phyloP scores from a whole-genome alignment of 768 basidiomycete species.

The Kwoniella newhampshirensis region DNA sequence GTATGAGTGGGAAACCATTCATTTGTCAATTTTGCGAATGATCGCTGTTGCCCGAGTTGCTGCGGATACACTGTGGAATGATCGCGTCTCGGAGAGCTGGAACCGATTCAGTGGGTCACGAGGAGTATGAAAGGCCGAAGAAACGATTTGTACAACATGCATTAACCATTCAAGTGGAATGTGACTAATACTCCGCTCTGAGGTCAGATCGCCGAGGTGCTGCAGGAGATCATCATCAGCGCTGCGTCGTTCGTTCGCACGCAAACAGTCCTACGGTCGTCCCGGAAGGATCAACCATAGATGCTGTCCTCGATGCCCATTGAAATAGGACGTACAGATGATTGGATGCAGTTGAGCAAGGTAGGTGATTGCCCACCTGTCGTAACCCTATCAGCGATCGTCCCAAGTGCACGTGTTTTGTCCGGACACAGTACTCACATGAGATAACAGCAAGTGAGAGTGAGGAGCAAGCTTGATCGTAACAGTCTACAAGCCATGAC shows the following conservation, averaged over 20 bases:
- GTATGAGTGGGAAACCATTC: too few relatives aligned
- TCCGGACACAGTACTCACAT: conserved; percentile 60
- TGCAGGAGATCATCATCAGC: not conserved
- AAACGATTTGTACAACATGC: conserved; percentile 21
- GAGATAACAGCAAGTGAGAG: conserved; percentile 80
- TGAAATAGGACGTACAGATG: conserved; percentile 73
- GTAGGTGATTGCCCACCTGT: conserved; percentile 87
- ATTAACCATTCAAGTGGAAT: conserved; percentile 1
- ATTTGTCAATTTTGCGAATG: too few relatives aligned
- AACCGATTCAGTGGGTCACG: too few relatives aligned
- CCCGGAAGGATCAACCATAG: too few relatives aligned
- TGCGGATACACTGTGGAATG: too few relatives aligned
- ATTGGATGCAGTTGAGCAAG: conserved; percentile 90
- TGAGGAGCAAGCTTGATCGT: conserved; percentile 74
- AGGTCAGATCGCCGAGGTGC: conserved; percentile 35
- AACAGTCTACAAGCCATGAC: conserved; percentile 64
- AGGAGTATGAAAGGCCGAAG: not conserved
- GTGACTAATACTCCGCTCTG: conserved; percentile 25
- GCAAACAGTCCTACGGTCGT: too few relatives aligned
- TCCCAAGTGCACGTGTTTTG: too few relatives aligned
- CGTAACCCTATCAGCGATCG: too few relatives aligned
- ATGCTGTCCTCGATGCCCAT: too few relatives aligned
- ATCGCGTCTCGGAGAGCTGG: too few relatives aligned
- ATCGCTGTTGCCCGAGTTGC: too few relatives aligned
- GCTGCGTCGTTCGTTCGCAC: too few relatives aligned